Conservation (phyloP, 2,329 filamentous ascomycete genomes). For the Penicillium sp. region DNA sequence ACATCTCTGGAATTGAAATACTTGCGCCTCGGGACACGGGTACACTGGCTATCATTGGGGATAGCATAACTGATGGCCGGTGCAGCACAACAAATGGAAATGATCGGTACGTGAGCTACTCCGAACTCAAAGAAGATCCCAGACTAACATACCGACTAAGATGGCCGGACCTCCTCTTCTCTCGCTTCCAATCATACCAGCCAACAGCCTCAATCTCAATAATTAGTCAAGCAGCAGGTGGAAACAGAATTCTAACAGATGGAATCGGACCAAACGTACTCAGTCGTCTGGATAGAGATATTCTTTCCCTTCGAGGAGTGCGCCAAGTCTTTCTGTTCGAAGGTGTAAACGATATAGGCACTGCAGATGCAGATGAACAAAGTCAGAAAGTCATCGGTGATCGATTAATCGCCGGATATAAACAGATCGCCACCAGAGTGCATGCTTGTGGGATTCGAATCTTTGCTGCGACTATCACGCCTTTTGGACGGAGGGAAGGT, state of each 20-base stretch:
- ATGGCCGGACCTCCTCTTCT: slow-evolving; percentile 60
- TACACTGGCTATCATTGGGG: slow-evolving; percentile 58
- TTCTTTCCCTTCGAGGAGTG: slow-evolving; percentile 58
- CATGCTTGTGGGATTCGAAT: slow-evolving; percentile 56
- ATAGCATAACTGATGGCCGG: slow-evolving; percentile 66
- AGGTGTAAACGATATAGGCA: slow-evolving; percentile 69
- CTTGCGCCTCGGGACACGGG: slow-evolving; percentile 46
- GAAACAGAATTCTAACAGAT: slow-evolving; percentile 64
- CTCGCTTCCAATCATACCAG: slow-evolving; percentile 50
- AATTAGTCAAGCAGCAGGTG: slow-evolving; percentile 66
- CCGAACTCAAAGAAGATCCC: neutral
- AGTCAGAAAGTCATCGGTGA: slow-evolving; percentile 52
- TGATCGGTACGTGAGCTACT: slow-evolving; percentile 43
- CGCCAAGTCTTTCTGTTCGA: slow-evolving; percentile 66
- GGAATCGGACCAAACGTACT: slow-evolving; percentile 63
- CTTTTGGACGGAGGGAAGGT: slow-evolving; percentile 50
- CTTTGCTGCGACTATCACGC: slow-evolving; percentile 66
- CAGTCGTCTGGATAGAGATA: slow-evolving; percentile 63
- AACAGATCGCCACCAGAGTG: slow-evolving; percentile 57
- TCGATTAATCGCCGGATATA: slow-evolving; percentile 57
- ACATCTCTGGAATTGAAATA: slow-evolving; percentile 59
- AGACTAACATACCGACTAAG: slow-evolving; percentile 22
- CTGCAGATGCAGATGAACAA: slow-evolving; percentile 43
- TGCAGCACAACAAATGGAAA: slow-evolving; percentile 60
- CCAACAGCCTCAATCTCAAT: slow-evolving; percentile 54